A percentile compares a stretch with the other conserved stretches of the same genome.
Evolutionary conservation across 768 basidiomycete species (phyloP).

Genomic region (Mrakia frigida): DNA sequence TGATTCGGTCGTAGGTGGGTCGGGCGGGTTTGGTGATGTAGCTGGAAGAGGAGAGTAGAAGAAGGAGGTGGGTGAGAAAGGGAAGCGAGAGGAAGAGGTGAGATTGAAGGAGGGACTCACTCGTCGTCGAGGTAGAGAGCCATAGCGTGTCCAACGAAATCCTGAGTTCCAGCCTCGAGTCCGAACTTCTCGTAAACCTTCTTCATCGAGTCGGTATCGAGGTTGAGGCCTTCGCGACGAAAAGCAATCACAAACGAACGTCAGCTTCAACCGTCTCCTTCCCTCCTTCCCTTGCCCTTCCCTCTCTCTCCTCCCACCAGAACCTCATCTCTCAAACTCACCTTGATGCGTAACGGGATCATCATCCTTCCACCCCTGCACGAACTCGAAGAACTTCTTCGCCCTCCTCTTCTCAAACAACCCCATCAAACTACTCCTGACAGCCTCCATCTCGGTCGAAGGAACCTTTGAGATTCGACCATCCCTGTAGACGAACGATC

Average conservation of each 20-base stretch:
- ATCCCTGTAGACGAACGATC: slow-evolving; percentile 95
- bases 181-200: slow-evolving; percentile 95
- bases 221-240: slow-evolving; percentile 60
- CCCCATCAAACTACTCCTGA: slow-evolving; percentile 94
- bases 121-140: slow-evolving; percentile 96
- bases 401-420: slow-evolving; percentile 96
- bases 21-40: slow-evolving; percentile 91
- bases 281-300: not conserved
- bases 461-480: slow-evolving; percentile 97
- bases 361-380: slow-evolving; percentile 91
- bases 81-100: not conserved
- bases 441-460: slow-evolving; percentile 93
- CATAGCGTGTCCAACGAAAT: slow-evolving; percentile 99
- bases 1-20: slow-evolving; percentile 84
- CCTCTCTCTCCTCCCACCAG: not conserved
- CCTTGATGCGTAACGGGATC: slow-evolving; percentile 97
- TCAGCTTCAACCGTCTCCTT: not conserved
- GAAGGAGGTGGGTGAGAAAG: not conserved
- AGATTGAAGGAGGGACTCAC: slow-evolving; percentile 52
- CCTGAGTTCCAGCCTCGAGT: slow-evolving; percentile 92
- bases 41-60: slow-evolving; percentile 48
- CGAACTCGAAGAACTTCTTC: slow-evolving; percentile 96
- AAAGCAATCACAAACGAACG: not conserved
- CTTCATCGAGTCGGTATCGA: slow-evolving; percentile 89
- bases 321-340: slow-evolving; percentile 42